phyloP scores from a whole-genome alignment of 768 basidiomycete genomes.

The Mycena epipterygia region DNA sequence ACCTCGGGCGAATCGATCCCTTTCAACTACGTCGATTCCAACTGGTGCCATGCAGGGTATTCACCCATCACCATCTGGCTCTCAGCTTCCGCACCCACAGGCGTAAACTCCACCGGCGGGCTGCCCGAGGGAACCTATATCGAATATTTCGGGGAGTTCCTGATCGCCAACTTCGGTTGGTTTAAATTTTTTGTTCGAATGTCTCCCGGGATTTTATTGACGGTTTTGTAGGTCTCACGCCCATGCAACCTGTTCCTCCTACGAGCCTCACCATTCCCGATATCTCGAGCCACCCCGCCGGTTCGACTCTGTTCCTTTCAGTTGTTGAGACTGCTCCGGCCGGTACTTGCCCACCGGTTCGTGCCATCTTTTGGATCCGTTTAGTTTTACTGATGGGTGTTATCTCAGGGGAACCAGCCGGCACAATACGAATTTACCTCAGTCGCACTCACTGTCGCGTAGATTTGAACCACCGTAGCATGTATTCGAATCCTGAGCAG shows the following conservation, averaged over 20 bases:
- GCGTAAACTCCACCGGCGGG: slow-evolving; percentile 5
- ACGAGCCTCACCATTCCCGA: slow-evolving; percentile 16
- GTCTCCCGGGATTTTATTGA: background rate
- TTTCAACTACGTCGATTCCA: slow-evolving; percentile 16
- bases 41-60: slow-evolving; percentile 24
- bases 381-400: too few species aligned
- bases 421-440: background rate
- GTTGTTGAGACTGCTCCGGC: slow-evolving; percentile 8
- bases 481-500: background rate
- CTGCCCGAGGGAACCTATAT: slow-evolving; percentile 12
- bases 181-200: too few species aligned
- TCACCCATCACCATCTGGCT: slow-evolving; percentile 23
- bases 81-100: slow-evolving; percentile 1
- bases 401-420: too few species aligned
- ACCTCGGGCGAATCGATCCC: slow-evolving; percentile 8
- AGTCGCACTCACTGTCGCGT: background rate
- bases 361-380: background rate
- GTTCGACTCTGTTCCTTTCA: background rate
- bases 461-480: background rate
- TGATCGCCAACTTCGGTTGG: slow-evolving; percentile 20
- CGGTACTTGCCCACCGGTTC: slow-evolving; percentile 1
- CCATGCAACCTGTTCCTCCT: background rate
- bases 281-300: background rate
- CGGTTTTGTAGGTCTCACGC: background rate
- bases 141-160: slow-evolving; percentile 10